These are phyloP conservation scores for Cladochytrium replicatum DNA, from an alignment of 192 early-diverging fungal species.

Conservation along the genomic window DNA sequence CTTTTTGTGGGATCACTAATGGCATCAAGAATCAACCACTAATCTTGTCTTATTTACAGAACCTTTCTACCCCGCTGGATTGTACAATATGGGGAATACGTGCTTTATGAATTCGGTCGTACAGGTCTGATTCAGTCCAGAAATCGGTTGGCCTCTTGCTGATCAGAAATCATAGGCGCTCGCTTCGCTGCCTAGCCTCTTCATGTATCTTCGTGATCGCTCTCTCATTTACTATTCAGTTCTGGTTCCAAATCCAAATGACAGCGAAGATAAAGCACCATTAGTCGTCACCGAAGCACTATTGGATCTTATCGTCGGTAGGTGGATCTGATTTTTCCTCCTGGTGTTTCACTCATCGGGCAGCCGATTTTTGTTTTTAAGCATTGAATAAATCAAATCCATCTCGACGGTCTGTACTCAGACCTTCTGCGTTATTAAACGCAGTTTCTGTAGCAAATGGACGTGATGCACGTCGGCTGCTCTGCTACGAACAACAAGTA, in stretches of 20 bases:
- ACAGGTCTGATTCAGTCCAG: conserved; percentile 42
- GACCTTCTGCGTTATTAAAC: conserved; percentile 16
- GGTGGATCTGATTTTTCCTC: neutral
- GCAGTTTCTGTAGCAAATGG: conserved; percentile 23
- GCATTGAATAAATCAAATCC: too few relatives aligned
- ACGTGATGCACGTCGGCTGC: conserved; percentile 16
- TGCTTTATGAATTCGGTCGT: conserved; percentile 82
- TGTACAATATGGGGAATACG: conserved; percentile 77
- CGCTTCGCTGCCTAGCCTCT: conserved; percentile 23
- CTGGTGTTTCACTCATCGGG: conserved; percentile 14
- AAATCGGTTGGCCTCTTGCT: neutral
- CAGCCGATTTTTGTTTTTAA: neutral
- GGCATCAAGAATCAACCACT: too few relatives aligned
- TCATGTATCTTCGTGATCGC: conserved; percentile 20
- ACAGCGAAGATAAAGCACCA: neutral
- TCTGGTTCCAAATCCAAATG: conserved; percentile 1
- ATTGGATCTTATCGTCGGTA: conserved; percentile 13
- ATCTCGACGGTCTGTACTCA: conserved; percentile 6
- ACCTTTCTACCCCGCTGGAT: conserved; percentile 54
- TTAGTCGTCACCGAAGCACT: conserved; percentile 10
- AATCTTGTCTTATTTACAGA: too few relatives aligned
- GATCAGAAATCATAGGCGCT: conserved; percentile 14
- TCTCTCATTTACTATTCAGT: conserved; percentile 7
- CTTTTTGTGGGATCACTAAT: too few relatives aligned
- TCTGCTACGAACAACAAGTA: conserved; percentile 38